A percentile compares a stretch with the other conserved stretches of the same genome.
phyloP scores from a whole-genome alignment of 345 rosid genomes.

The Hibiscus trionum region DNA sequence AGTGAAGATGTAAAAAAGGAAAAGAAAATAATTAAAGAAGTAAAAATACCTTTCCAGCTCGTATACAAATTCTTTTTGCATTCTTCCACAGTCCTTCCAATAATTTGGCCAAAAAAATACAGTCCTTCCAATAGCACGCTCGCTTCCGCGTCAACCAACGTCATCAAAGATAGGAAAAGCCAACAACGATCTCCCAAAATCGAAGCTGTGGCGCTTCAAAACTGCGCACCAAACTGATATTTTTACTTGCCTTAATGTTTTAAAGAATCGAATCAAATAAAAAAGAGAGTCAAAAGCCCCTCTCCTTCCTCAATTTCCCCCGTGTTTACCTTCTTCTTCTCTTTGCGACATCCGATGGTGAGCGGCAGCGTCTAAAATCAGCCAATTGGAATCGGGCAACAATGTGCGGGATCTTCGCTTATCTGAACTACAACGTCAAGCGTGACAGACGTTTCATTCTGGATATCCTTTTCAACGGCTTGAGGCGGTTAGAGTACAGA shows the following conservation, averaged over 20 bases:
- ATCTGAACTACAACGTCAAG: slow-evolving; percentile 28
- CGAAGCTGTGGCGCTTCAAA: not conserved
- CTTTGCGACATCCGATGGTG: not conserved
- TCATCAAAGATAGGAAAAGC: not conserved
- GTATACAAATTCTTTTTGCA: not conserved
- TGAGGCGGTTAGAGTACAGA: slow-evolving; percentile 36
- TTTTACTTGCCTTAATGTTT: not conserved
- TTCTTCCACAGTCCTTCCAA: too few relatives aligned
- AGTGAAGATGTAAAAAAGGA: not conserved
- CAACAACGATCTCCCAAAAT: not conserved
- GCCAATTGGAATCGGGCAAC: not conserved
- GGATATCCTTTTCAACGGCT: slow-evolving; percentile 37
- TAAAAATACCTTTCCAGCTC: not conserved
- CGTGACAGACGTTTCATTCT: slow-evolving; percentile 33
- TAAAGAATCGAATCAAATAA: not conserved
- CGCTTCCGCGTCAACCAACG: not conserved
- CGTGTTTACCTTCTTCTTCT: not conserved
- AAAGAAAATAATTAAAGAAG: not conserved
- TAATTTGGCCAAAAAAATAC: not conserved
- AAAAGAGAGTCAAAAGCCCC: not conserved
- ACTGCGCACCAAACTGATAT: not conserved
- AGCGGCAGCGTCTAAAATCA: not conserved
- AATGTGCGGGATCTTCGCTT: slow-evolving; percentile 44
- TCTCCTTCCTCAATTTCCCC: not conserved
- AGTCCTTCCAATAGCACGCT: not conserved